phyloP scores from a whole-genome alignment of 1,284 basidiomycete species.

The Pseudozyma sp. region DNA sequence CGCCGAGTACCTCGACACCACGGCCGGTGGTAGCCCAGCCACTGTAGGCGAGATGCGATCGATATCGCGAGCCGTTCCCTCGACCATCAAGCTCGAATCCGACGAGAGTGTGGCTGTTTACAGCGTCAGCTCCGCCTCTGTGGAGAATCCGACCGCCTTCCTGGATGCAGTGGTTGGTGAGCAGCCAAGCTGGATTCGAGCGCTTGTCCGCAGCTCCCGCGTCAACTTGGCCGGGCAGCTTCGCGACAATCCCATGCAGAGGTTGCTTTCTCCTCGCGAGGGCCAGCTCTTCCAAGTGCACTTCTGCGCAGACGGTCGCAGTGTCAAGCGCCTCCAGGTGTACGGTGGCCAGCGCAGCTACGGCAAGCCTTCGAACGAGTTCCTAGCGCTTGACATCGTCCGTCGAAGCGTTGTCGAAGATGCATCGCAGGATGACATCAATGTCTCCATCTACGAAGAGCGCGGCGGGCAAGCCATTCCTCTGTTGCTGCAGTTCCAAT shows the following conservation, averaged over 20 bases:
- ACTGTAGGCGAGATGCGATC: conserved; percentile 74
- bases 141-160: conserved; percentile 78
- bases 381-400: conserved; percentile 80
- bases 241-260: conserved; percentile 86
- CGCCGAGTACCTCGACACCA: conserved; percentile 81
- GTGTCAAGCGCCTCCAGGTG: conserved; percentile 79
- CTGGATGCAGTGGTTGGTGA: conserved; percentile 80
- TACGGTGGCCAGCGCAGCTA: conserved; percentile 83
- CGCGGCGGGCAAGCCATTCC: conserved; percentile 83
- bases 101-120: not conserved
- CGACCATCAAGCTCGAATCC: conserved; percentile 75
- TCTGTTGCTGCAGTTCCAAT: conserved; percentile 76
- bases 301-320: conserved; percentile 68
- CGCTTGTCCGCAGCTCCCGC: conserved; percentile 86
- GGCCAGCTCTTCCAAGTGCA: conserved; percentile 74
- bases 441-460: conserved; percentile 85
- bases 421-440: conserved; percentile 72
- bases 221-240: conserved; percentile 73
- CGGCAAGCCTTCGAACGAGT: conserved; percentile 77
- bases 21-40: conserved; percentile 69
- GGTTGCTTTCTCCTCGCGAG: conserved; percentile 77
- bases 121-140: conserved; percentile 78
- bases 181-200: conserved; percentile 81
- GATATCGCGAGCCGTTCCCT: conserved; percentile 76
- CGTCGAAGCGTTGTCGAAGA: not conserved